Base-by-base conservation (phyloP, 768 basidiomycete species). In the Kwoniella botswanensis region DNA sequence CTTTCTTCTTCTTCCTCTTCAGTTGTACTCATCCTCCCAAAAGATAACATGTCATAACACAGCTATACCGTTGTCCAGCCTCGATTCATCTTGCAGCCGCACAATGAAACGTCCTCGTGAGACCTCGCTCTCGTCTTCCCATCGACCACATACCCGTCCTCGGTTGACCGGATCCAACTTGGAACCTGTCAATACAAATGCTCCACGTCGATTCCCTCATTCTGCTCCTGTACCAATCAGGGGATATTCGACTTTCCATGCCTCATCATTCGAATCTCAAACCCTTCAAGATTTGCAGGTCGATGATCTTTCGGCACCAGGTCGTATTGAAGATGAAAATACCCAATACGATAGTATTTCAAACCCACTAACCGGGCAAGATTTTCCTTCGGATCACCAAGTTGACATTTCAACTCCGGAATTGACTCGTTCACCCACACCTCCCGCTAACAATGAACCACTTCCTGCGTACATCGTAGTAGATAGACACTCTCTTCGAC, bases 391-490 rank as follows among this genome's bases (percentile, higher is more conserved):
- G 35, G 35, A 35, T 35, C 35, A 35, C 7, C 35, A 35, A 4
- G 35, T 35, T 9, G 35, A 35, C 3, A 35, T 35, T 35, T 35
- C 35, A 35, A 21, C 41, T 26, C 35, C 59, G 9, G 41, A 12
- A 9, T n/a, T 61, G 13, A 61, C 59, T 17, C 59, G 42, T 43
- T 61, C 59, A 10, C 59, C 59, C 41, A 61, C 59, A 9, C 59
- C 59, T n/a, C 42, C 22, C 22, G 12, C 18, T 17, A 44, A 11
- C 17, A 11, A 17, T 18, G 41, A 61, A 21, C 9, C 35, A 17
- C 7, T 35, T 35, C 35, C 35, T 35, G 59, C 42, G 18, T 43
- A 61, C 42, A 61, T 61, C 17, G 4, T 61, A 22, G 59, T 61
- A 6, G 59, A 61, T 22, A 44, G 12, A n/a, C 18, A 17, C 18